Evolutionary conservation across 2,329 filamentous ascomycete species (phyloP).

Genomic region (Calonectria naviculata): DNA sequence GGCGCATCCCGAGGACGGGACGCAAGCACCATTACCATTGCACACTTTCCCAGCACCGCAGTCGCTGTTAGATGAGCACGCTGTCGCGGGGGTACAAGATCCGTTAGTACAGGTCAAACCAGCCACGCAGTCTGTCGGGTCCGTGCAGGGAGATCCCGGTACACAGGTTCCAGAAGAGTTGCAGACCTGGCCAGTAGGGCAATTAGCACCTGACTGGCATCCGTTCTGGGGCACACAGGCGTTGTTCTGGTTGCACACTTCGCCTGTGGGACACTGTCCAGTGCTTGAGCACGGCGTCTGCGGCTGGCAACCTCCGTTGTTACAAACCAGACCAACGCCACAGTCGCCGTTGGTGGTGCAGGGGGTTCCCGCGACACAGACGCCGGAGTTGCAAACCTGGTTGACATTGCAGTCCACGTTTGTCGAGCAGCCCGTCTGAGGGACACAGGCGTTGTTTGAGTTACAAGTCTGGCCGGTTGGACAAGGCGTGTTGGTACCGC

Average conservation of each 20-base stretch:
- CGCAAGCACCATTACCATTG: not conserved
- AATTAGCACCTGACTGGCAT: not conserved
- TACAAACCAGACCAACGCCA: not conserved
- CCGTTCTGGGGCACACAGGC: not conserved
- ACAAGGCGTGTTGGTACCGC: not conserved
- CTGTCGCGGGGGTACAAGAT: not conserved
- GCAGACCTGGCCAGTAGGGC: not conserved
- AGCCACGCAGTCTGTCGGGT: not conserved
- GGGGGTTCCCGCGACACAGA: not conserved
- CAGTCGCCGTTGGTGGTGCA: not conserved
- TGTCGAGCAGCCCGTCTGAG: not conserved
- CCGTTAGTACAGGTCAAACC: not conserved
- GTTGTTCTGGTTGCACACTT: not conserved
- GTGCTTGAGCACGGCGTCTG: not conserved
- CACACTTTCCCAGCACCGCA: not conserved
- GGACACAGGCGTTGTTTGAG: not conserved
- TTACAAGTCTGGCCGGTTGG: not conserved
- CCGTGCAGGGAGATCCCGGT: not conserved
- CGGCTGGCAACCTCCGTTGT: not conserved
- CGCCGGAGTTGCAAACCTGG: not conserved
- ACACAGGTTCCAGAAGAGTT: slow-evolving; percentile 1
- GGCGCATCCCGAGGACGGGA: not conserved
- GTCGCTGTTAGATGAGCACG: not conserved
- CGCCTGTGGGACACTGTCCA: not conserved
- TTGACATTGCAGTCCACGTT: not conserved